phyloP scores from a whole-genome alignment of 345 rosid genomes.

The Citropsis articulata region DNA sequence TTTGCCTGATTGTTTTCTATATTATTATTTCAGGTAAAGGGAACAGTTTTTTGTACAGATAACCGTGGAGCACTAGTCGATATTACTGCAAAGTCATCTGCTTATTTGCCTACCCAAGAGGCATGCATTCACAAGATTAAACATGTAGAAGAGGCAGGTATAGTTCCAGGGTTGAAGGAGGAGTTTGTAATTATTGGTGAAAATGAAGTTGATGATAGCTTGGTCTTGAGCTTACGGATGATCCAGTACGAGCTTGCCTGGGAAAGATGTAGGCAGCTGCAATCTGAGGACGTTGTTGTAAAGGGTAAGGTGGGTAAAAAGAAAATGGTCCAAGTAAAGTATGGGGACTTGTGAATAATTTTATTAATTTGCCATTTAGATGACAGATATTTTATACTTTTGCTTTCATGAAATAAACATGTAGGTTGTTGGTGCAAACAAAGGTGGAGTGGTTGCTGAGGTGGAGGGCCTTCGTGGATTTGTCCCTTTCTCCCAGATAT shows the following conservation, averaged over 20 bases:
- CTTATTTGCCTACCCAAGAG: conserved; percentile 73
- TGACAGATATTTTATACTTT: neutral
- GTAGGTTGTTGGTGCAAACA: conserved; percentile 85
- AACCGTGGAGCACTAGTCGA: conserved; percentile 78
- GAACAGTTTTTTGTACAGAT: conserved; percentile 75
- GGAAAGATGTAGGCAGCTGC: conserved; percentile 98
- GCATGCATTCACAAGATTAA: conserved; percentile 74
- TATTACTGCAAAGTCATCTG: conserved; percentile 82
- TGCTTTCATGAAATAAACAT: conserved; percentile 2
- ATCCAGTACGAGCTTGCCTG: conserved; percentile 85
- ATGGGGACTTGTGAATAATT: neutral
- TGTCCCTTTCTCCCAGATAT: conserved; percentile 92
- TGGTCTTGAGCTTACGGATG: conserved; percentile 68
- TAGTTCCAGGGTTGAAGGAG: conserved; percentile 71
- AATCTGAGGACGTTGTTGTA: conserved; percentile 83
- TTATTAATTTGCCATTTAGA: too few species aligned
- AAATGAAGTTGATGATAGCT: conserved; percentile 78
- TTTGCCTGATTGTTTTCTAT: neutral
- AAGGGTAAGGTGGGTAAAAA: conserved; percentile 73
- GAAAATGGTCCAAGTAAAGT: neutral
- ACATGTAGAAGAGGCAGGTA: conserved; percentile 83
- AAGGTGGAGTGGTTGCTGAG: conserved; percentile 85
- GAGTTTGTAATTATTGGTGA: conserved; percentile 88
- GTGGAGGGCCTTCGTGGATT: conserved; percentile 90
- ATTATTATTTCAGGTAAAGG: conserved; percentile 57